Base-by-base conservation (phyloP, 2,329 filamentous ascomycete species). In the Talaromyces sp. region DNA sequence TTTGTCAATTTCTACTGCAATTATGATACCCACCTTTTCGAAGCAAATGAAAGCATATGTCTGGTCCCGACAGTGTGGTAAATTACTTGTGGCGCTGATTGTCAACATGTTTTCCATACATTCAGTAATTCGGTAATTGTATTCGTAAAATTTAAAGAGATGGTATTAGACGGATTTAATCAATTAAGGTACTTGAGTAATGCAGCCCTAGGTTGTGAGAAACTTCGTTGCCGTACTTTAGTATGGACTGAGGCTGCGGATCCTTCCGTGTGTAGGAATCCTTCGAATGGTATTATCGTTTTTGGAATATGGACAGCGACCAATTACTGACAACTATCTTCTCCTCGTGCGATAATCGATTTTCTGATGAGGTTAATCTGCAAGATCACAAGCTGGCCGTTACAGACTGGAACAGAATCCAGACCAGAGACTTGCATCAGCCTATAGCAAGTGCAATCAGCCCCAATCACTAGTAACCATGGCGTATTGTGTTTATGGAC, bases 61-160 rank as follows among this genome's bases (percentile, higher is more conserved):
- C n/a, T 52, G 48, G 48, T 52, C 27, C 48, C 48, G 48, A 52
- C 24, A 52, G 48, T 33, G 16, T 52, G 48, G 48, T 52, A 52
- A 52, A 52, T 33, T 52, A 52, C 27, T n/a, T 52, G 48, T 52
- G 48, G 48, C 48, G 47, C 2, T 50, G 13, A 27, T 27, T 27
- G 27, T 22, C 22, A 27, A 16, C 22, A 48, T 31, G 2, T n/a
- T 52, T 3, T 52, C 33, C 14, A n/a, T n/a, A 24, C 22, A 48
- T 47, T 22, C 16, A 50, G 47, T 50, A 27, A 31, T 31, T 14
- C 31, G 14, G 5, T 50, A 9, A 50, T 24, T 31, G 24, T 16
- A 50, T 16, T 27, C 8, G 45, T 16, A 16, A 50, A 27, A 31
- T 50, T n/a, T 50, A 31, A 10, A 9, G 13, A 31, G 24, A 24